A percentile compares a stretch with the other conserved stretches of the same genome.
These are phyloP conservation scores for Coniella lustricola DNA, from an alignment of 2,329 filamentous ascomycete genomes.

Conservation along the genomic window DNA sequence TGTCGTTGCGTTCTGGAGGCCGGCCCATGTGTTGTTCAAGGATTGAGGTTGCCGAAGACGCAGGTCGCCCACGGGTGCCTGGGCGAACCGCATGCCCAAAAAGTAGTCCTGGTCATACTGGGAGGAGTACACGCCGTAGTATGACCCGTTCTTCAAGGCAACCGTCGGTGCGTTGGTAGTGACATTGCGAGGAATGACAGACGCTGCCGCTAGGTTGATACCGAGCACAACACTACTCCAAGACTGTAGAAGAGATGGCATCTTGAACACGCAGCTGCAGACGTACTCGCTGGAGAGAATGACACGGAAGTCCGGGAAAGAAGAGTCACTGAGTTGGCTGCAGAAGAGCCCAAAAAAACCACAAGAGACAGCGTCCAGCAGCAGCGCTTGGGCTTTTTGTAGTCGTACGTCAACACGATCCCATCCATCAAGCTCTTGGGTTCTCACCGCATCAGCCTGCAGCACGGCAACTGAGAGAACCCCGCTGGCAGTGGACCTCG, in stretches of 20 bases:
- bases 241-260: background rate
- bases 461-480: too few species aligned
- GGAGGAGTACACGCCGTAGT: slow-evolving; percentile 32
- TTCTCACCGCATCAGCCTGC: too few species aligned
- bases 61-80: slow-evolving; percentile 40
- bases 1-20: slow-evolving; percentile 34
- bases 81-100: slow-evolving; percentile 50
- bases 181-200: background rate
- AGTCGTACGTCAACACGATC: too few species aligned
- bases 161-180: slow-evolving; percentile 1
- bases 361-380: too few species aligned
- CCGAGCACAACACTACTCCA: background rate
- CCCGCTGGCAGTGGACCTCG: too few species aligned
- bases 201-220: background rate
- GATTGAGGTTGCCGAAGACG: slow-evolving; percentile 45
- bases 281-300: too few species aligned
- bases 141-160: slow-evolving; percentile 36
- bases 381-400: too few species aligned
- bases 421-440: too few species aligned
- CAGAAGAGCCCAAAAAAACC: background rate
- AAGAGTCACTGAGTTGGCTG: too few species aligned
- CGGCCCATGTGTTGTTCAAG: slow-evolving; percentile 33
- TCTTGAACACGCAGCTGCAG: background rate
- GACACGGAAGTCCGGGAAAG: too few species aligned
- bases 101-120: slow-evolving; percentile 43